These are phyloP conservation scores for Blastomyces silverae DNA, from an alignment of 2,329 filamentous ascomycete genomes.

Conservation along the genomic window DNA sequence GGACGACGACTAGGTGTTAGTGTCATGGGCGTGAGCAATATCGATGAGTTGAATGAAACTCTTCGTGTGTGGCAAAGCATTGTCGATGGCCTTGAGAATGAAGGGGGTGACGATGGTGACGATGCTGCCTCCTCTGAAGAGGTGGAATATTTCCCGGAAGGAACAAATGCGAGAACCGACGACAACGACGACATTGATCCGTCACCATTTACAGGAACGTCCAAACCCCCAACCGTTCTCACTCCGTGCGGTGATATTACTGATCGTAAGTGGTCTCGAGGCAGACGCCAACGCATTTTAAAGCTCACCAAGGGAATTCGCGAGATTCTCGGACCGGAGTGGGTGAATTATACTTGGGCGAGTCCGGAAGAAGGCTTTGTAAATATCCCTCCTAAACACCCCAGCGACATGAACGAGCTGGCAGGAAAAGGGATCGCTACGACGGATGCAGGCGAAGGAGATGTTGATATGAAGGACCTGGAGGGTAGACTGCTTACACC, in stretches of 20 bases:
- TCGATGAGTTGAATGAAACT: slow-evolving; percentile 56
- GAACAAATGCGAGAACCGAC: slow-evolving; percentile 6
- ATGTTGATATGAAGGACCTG: slow-evolving; percentile 12
- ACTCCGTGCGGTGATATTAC: slow-evolving; percentile 36
- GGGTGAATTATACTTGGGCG: slow-evolving; percentile 43
- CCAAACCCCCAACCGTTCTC: slow-evolving; percentile 23
- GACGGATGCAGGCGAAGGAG: slow-evolving; percentile 9
- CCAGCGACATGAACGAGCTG: slow-evolving; percentile 26
- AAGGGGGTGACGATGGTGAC: slow-evolving; percentile 26
- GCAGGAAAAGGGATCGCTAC: slow-evolving; percentile 15
- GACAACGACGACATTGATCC: slow-evolving; percentile 13
- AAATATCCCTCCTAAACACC: slow-evolving; percentile 29
- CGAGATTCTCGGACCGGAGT: slow-evolving; percentile 36
- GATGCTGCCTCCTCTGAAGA: slow-evolving; percentile 16
- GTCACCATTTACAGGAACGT: neutral
- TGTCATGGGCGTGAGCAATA: slow-evolving; percentile 58
- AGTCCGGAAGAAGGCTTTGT: slow-evolving; percentile 40
- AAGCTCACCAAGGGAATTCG: slow-evolving; percentile 35
- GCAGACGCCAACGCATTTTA: slow-evolving; percentile 32
- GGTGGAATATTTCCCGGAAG: neutral
- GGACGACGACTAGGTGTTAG: slow-evolving; percentile 53
- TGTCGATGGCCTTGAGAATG: slow-evolving; percentile 43
- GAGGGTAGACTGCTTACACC: slow-evolving; percentile 29
- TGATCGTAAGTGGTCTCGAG: slow-evolving; percentile 37
- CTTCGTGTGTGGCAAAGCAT: slow-evolving; percentile 52